A percentile compares a stretch with the other conserved stretches of the same genome.
Evolutionary conservation across 176 grass and related monocot genomes (phyloP).

Genomic region (Aegilops sharonensis): DNA sequence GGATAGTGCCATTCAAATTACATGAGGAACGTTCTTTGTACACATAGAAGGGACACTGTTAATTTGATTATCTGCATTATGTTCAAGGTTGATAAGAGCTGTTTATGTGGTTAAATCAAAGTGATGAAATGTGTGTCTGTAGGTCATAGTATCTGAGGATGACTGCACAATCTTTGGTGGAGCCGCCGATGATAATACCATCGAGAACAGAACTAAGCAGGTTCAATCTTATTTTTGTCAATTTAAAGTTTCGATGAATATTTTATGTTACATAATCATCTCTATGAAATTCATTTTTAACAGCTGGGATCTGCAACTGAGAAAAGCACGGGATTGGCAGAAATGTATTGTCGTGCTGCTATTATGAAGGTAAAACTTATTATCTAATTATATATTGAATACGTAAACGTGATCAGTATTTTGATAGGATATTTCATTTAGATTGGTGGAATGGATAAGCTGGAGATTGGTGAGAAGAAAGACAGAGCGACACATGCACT

Average conservation of each 20-base stretch:
- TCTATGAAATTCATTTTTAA: background rate
- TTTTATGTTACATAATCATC: background rate
- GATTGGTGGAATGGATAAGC: background rate
- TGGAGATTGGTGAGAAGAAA: background rate
- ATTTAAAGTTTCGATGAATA: background rate
- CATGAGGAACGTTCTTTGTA: background rate
- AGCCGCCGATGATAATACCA: slow-evolving; percentile 44
- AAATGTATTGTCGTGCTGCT: slow-evolving; percentile 55
- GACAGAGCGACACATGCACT: background rate
- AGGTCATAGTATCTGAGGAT: slow-evolving; percentile 63
- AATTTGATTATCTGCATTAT: background rate
- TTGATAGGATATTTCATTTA: background rate
- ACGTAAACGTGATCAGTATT: too few species aligned
- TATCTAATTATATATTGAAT: background rate
- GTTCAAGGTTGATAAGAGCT: background rate
- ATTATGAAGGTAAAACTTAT: slow-evolving; percentile 49
- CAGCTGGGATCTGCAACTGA: slow-evolving; percentile 70
- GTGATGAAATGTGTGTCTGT: slow-evolving; percentile 3
- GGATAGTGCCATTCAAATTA: background rate
- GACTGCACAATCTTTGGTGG: slow-evolving; percentile 58
- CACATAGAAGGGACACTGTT: background rate
- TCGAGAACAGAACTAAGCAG: slow-evolving; percentile 58
- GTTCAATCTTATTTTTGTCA: slow-evolving; percentile 17
- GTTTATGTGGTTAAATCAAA: background rate
- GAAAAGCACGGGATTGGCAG: slow-evolving; percentile 53